These are phyloP conservation scores for Zoysia matrella DNA, from an alignment of 202 grass and related monocot genomes.

Conservation along the genomic window DNA sequence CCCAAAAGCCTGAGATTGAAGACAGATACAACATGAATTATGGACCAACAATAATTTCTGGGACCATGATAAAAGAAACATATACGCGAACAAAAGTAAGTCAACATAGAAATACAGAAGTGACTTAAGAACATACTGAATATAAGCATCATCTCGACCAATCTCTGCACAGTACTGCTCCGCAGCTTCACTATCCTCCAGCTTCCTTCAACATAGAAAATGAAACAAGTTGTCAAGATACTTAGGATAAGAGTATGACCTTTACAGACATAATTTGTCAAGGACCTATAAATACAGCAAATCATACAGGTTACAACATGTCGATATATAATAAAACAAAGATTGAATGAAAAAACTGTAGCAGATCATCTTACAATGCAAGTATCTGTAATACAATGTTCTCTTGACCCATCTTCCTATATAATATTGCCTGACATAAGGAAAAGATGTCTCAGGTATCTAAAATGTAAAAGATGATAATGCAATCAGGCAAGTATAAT, in stretches of 20 bases:
- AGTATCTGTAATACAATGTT: conserved; percentile 98
- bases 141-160: conserved; percentile 92
- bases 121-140: conserved; percentile 1
- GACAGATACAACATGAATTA: conserved; percentile 30
- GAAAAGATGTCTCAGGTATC: conserved; percentile 27
- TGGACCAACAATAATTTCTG: conserved; percentile 18
- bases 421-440: conserved; percentile 84
- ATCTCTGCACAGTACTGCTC: conserved; percentile 99
- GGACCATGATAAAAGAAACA: conserved; percentile 15
- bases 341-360: neutral
- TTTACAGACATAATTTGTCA: neutral
- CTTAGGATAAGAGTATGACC: neutral
- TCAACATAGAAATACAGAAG: conserved; percentile 26
- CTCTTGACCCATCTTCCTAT: conserved; percentile 98
- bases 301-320: neutral
- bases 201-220: conserved; percentile 65
- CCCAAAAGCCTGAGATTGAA: conserved; percentile 70
- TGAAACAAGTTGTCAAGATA: conserved; percentile 39
- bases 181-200: conserved; percentile 95
- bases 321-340: conserved; percentile 4
- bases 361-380: conserved; percentile 76
- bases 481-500: conserved; percentile 10
- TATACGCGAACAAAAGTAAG: neutral
- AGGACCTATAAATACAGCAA: neutral
- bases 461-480: conserved; percentile 25